phyloP scores from a whole-genome alignment of 192 early-diverging fungal genomes.

The Gonapodya prolifera region DNA sequence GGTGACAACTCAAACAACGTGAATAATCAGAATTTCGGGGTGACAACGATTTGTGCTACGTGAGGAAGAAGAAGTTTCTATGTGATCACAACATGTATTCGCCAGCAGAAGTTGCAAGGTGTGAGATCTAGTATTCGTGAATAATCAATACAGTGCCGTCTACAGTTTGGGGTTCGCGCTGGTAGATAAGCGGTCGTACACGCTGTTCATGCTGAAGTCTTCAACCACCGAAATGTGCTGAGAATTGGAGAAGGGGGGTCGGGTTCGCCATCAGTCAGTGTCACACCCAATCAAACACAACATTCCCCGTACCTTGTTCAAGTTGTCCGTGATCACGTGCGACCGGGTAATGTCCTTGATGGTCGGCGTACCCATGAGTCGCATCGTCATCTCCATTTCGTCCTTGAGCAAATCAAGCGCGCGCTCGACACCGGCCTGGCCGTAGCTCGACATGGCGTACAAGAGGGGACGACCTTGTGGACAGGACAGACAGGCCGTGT shows the following conservation, averaged over 20 bases:
- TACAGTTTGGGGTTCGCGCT: background rate
- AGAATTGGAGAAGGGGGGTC: background rate
- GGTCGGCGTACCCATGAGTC: conserved; percentile 45
- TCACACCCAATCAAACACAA: background rate
- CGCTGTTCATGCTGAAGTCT: background rate
- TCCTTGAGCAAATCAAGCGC: conserved; percentile 65
- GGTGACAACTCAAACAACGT: too few relatives aligned
- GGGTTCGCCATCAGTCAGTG: background rate
- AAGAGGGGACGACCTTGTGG: conserved; percentile 8
- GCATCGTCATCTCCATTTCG: conserved; percentile 79
- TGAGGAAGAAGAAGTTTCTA: too few relatives aligned
- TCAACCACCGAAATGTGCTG: background rate
- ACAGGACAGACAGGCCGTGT: background rate
- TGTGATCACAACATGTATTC: too few relatives aligned
- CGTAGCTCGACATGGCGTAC: conserved; percentile 61
- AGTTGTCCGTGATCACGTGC: background rate
- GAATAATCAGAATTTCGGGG: too few relatives aligned
- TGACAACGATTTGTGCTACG: too few relatives aligned
- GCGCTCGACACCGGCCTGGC: conserved; percentile 66
- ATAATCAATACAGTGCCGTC: too few relatives aligned
- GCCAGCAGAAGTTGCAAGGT: too few relatives aligned
- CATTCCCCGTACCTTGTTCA: background rate
- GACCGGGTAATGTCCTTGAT: background rate
- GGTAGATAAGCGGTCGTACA: background rate
- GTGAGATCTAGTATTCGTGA: too few relatives aligned